Base-by-base conservation (phyloP, 345 rosid genomes). In the Trapa bicornis region DNA sequence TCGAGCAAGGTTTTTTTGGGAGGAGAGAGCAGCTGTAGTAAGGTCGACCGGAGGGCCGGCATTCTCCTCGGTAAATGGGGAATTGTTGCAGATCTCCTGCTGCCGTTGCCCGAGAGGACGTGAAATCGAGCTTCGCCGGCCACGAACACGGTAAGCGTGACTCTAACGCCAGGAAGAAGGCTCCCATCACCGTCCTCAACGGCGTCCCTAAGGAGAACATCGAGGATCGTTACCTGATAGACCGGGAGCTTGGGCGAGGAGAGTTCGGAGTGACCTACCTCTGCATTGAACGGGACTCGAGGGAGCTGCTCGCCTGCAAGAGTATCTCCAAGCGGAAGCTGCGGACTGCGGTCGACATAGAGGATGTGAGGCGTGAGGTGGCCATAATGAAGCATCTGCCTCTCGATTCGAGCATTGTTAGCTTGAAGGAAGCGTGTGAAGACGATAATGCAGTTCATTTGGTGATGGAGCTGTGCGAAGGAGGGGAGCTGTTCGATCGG, bases 51-150 rank as follows among this genome's bases (percentile, higher is more conserved):
- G 17, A 6, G 47, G 38, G 38, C 64, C 38, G 64, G 16, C 33
- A 61, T 65, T 70, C 16, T 62, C 22, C 50, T 17, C 70, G 12
- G 65, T 6, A 47, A 47, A 93, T 94, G 99, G 99, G 99, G 61
- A 94, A 94, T 79, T 94, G 99, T 73, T 94, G 99, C 80, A 91
- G 99, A 94, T 94, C 99, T 87, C 99, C 99, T 56, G 99, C 97
- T 0, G 87, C 99, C 4, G 97, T 91, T 0, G 99, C 97, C 64
- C 79, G 99, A 66, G 97, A 95, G 63, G 99, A 95, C 65, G 99
- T 95, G 16, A 95, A 95, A 79, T 83, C 97, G n/a, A 87, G 72
- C 84, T 88, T 71, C 75, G 75, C 92, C 65, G 84, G 87, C n/a
- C 80, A 81, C 72, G 95, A 87, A 79, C 92, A 86, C 75, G 78